Conservation (phyloP, 371 early-diverging fungal species). For the Umbelopsis sp. region DNA sequence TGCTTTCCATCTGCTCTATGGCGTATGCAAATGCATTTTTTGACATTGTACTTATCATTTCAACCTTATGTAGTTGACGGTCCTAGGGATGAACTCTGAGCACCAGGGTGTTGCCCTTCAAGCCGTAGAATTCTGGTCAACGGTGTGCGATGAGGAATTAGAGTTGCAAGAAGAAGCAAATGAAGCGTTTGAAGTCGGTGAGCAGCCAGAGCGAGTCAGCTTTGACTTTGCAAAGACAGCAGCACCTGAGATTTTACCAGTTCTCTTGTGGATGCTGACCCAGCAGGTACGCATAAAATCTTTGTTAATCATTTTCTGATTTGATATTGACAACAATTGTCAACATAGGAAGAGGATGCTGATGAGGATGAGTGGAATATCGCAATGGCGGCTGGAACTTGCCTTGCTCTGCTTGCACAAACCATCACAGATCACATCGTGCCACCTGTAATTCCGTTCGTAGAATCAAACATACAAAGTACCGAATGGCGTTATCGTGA, state of each 20-base stretch:
- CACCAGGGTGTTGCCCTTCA: conserved; percentile 80
- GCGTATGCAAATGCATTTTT: too few species aligned
- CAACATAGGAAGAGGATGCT: conserved; percentile 82
- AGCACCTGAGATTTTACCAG: conserved; percentile 80
- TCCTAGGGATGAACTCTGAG: conserved; percentile 87
- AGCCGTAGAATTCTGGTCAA: conserved; percentile 99
- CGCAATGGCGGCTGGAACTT: conserved; percentile 95
- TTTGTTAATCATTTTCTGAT: not conserved
- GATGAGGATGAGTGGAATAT: conserved; percentile 98
- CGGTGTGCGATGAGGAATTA: conserved; percentile 94
- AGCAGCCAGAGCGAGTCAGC: conserved; percentile 55
- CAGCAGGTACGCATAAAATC: conserved; percentile 53
- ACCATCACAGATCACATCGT: conserved; percentile 82
- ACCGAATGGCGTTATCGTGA: conserved; percentile 92
- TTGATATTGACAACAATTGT: not conserved
- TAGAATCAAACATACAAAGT: conserved; percentile 81
- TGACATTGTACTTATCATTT: not conserved
- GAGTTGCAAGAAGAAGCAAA: conserved; percentile 61
- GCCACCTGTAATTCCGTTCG: conserved; percentile 82
- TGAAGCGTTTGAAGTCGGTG: conserved; percentile 59
- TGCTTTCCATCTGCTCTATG: too few species aligned
- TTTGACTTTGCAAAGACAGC: conserved; percentile 81
- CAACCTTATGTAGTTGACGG: conserved; percentile 66
- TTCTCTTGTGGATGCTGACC: conserved; percentile 85
- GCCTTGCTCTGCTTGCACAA: conserved; percentile 85